Base-by-base conservation (phyloP, 1,139 yeast genomes). In the Oligophagozyma castellii region DNA sequence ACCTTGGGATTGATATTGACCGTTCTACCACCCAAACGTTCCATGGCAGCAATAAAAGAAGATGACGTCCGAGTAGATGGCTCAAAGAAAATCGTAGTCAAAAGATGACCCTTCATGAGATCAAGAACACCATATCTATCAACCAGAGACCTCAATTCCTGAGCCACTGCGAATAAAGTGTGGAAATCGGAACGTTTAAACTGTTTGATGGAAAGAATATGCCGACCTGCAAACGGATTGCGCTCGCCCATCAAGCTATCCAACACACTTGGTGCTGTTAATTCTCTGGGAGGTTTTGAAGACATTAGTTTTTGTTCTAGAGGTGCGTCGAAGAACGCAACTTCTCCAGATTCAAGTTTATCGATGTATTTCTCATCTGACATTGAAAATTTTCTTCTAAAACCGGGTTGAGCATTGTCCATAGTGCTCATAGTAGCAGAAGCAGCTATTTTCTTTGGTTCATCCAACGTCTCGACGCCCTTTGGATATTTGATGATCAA, bases 21-120 rank as follows among this genome's bases (percentile, higher is more conserved):
- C 43, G 86, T 95, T 58, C 94, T 75, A 54, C 99, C 99, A 56
- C 99, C 99, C 48, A 92, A 69, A 64, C 99, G 79, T 67, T 92
- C 96, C 98, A 92, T 92, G 37, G 99, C 99, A 46, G 95, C 95
- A 57, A 92, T 94, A 55, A 92, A 92, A 2, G 96, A 86, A 14
- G 95, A 74, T 12, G 93, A 72, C 19, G 99, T 92, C 60, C 99
- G 73, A 27, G 99, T 92, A 7, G 95, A 83, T 46, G 99, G 98
- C 63, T 92, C 99, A 57, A 84, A 92, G 65, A 92, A 92, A 67
- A 92, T 76, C 14, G 96, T 89, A 29, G 95, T 83, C 52, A 92
- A 66, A 31, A 92, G 75, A 53, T 94, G 75, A 37, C 96, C 94
- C 59, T 75, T 70, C 60, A 89, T 70, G 38, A 92, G 59, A 56